These are phyloP conservation scores for Candida takata DNA, from an alignment of 805 yeast genomes.

Conservation along the genomic window DNA sequence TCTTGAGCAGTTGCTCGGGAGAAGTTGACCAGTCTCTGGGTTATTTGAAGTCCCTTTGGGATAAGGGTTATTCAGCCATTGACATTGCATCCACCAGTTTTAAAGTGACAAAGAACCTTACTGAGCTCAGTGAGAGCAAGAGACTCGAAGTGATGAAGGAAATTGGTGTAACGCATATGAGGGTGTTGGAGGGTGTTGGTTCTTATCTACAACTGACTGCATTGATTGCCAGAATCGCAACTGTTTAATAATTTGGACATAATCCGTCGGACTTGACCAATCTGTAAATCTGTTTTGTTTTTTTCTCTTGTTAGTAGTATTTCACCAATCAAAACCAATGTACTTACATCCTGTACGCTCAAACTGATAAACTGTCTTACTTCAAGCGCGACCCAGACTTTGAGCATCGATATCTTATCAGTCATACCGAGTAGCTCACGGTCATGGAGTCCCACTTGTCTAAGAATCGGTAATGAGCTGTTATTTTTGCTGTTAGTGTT, in stretches of 20 bases:
- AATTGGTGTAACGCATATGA: constrained; percentile 87
- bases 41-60: constrained; percentile 67
- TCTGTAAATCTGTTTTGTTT: constrained; percentile 30
- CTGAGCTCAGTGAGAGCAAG: constrained; percentile 56
- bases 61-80: constrained; percentile 85
- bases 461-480: constrained; percentile 31
- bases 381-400: constrained; percentile 88
- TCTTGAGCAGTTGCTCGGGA: constrained; percentile 35
- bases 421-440: constrained; percentile 50
- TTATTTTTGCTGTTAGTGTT: constrained; percentile 13
- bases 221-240: constrained; percentile 51
- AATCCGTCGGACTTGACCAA: constrained; percentile 58
- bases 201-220: constrained; percentile 84
- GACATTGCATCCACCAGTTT: constrained; percentile 90
- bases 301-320: constrained; percentile 18
- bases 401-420: constrained; percentile 73
- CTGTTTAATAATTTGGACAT: constrained; percentile 50
- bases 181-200: constrained; percentile 88
- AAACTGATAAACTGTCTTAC: constrained; percentile 80
- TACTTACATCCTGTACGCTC: constrained; percentile 69
- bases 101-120: constrained; percentile 74
- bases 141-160: constrained; percentile 75
- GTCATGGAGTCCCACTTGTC: constrained; percentile 73
- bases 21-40: constrained; percentile 61
- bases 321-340: not conserved